These are phyloP conservation scores for Vigna mungo DNA, from an alignment of 306 rosid species.

Conservation along the genomic window DNA sequence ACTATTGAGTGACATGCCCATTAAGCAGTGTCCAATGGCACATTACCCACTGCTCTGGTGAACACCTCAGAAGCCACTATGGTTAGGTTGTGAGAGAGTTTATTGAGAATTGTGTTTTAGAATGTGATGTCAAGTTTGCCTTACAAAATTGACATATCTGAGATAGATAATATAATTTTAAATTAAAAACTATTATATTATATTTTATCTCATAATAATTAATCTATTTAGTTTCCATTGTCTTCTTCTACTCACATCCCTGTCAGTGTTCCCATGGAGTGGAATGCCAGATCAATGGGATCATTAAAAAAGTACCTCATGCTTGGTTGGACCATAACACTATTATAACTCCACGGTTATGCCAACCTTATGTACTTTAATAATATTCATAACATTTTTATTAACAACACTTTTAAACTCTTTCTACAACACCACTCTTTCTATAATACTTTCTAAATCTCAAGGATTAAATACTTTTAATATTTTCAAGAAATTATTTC, in stretches of 20 bases:
- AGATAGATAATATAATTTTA: slow-evolving; percentile 41
- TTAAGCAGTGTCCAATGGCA: slow-evolving; percentile 55
- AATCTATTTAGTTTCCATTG: slow-evolving; percentile 54
- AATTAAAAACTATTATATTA: slow-evolving; percentile 17
- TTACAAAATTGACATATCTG: slow-evolving; percentile 62
- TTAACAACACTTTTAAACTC: not conserved
- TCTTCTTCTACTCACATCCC: slow-evolving; percentile 74
- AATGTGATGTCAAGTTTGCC: slow-evolving; percentile 72
- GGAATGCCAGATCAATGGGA: slow-evolving; percentile 74
- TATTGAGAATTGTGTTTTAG: slow-evolving; percentile 38
- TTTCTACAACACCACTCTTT: not conserved
- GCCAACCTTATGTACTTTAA: not conserved
- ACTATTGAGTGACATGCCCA: slow-evolving; percentile 66
- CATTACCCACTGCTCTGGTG: slow-evolving; percentile 60
- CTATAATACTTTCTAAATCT: not conserved
- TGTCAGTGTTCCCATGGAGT: slow-evolving; percentile 58
- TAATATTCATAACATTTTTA: not conserved
- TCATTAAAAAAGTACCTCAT: slow-evolving; percentile 34
- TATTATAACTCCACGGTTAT: slow-evolving; percentile 26
- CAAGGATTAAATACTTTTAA: not conserved
- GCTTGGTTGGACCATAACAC: slow-evolving; percentile 40
- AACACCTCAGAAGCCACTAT: slow-evolving; percentile 62
- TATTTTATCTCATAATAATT: slow-evolving; percentile 32
- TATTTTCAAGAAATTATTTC: no score
- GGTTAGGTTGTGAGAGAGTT: slow-evolving; percentile 37